Evolutionary conservation across 352 stramenopile genomes (phyloP).

Genomic region (Phytopythium vexans): DNA sequence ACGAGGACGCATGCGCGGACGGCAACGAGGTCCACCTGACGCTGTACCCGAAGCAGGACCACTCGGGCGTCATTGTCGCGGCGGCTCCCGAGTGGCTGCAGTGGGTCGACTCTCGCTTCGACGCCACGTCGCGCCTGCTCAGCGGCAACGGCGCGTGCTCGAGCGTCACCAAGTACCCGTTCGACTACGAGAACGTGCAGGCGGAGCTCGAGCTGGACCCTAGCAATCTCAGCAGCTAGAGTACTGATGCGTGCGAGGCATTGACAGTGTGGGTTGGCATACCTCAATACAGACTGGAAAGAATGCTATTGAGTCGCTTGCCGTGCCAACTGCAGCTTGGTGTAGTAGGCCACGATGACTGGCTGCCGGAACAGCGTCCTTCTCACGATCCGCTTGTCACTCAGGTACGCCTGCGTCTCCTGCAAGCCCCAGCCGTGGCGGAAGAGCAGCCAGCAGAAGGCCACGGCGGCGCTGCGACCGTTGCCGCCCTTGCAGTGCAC

Average conservation of each 20-base stretch:
- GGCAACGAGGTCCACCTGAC: slow-evolving; percentile 8
- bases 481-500: slow-evolving; percentile 96
- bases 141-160: too few species aligned
- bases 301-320: neutral
- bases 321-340: slow-evolving; percentile 33
- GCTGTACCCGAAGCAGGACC: slow-evolving; percentile 13
- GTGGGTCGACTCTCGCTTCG: too few species aligned
- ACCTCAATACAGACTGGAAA: too few species aligned
- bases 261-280: too few species aligned
- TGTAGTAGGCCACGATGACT: slow-evolving; percentile 80
- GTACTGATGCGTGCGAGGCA: too few species aligned
- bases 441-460: slow-evolving; percentile 90
- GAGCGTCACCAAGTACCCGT: too few species aligned
- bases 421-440: slow-evolving; percentile 65
- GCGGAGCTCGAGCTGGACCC: too few species aligned
- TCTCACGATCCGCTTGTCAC: slow-evolving; percentile 86
- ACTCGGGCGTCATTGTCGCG: neutral
- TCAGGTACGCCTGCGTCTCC: slow-evolving; percentile 88
- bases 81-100: too few species aligned
- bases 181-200: too few species aligned
- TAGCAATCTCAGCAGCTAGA: too few species aligned
- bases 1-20: slow-evolving; percentile 1
- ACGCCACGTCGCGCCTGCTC: too few species aligned
- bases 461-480: slow-evolving; percentile 90
- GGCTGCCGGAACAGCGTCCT: slow-evolving; percentile 87